Percentiles rank a stretch among this genome's conserved stretches.
Conservation (phyloP, 2,329 filamentous ascomycete genomes). For the Ambrosiella cleistominuta region DNA sequence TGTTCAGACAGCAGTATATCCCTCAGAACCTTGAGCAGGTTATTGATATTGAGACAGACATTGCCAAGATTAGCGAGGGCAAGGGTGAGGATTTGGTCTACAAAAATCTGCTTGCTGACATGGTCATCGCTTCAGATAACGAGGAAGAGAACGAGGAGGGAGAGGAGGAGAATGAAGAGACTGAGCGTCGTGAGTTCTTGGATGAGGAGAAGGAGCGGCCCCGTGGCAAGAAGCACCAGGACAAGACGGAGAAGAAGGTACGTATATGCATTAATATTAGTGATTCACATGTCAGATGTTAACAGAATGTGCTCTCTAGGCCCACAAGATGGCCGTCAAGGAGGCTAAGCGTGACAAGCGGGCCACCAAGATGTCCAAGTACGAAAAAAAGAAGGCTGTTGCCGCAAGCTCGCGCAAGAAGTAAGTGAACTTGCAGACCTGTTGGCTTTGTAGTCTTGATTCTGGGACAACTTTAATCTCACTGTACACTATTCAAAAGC, state of each 20-base stretch:
- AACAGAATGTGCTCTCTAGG: conserved; percentile 17
- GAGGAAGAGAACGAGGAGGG: conserved; percentile 22
- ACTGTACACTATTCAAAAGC: no score
- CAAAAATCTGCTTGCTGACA: conserved; percentile 62
- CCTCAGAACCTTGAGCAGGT: conserved; percentile 91
- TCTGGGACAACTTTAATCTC: no score
- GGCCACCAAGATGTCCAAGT: conserved; percentile 90
- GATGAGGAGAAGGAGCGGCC: conserved; percentile 47
- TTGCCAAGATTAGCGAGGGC: conserved; percentile 55
- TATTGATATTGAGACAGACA: conserved; percentile 87
- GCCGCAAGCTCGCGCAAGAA: conserved; percentile 40
- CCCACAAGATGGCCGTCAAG: conserved; percentile 79
- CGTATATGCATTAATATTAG: conserved; percentile 12
- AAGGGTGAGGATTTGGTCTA: conserved; percentile 68
- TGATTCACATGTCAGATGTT: no score
- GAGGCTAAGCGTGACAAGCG: conserved; percentile 89
- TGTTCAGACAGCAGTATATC: conserved; percentile 92
- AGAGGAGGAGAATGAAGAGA: conserved; percentile 25
- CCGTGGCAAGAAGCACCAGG: conserved; percentile 69
- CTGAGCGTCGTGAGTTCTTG: conserved; percentile 23
- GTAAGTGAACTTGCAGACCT: conserved; percentile 6
- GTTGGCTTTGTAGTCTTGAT: no score
- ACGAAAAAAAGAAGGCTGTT: conserved; percentile 80
- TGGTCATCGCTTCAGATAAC: conserved; percentile 28
- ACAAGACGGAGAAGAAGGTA: conserved; percentile 77